Evolutionary conservation across 768 basidiomycete genomes (phyloP).

Genomic region (Trametes cinnabarina): DNA sequence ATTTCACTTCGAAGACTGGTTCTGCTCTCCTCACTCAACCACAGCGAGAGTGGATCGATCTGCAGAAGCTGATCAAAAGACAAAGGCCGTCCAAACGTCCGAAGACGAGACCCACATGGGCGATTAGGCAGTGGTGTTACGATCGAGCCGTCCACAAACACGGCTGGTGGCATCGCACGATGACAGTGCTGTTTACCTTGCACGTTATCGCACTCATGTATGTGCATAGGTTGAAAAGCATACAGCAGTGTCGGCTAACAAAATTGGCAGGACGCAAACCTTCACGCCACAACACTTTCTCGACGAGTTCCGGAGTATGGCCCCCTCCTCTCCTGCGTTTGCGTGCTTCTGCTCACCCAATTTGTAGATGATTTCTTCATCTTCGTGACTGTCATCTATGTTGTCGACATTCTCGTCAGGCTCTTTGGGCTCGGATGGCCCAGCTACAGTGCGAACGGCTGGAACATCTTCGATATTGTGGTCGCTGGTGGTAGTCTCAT

Average conservation of each 20-base stretch:
- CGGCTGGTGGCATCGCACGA: constrained; percentile 84
- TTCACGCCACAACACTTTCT: constrained; percentile 51
- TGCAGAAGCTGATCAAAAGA: constrained; percentile 83
- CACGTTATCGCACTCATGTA: constrained; percentile 86
- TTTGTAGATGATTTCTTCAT: constrained; percentile 76
- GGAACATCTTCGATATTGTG: constrained; percentile 89
- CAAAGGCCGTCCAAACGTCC: constrained; percentile 87
- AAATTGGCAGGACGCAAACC: constrained; percentile 71
- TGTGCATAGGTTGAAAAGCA: constrained; percentile 27
- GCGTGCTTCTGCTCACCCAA: neutral
- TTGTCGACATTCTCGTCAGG: constrained; percentile 75
- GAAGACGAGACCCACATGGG: constrained; percentile 49
- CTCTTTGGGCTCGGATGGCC: constrained; percentile 79
- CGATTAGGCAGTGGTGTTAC: constrained; percentile 81
- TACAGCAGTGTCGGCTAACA: neutral
- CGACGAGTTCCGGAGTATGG: constrained; percentile 62
- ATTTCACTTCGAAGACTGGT: constrained; percentile 86
- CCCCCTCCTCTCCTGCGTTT: neutral
- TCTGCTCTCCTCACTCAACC: constrained; percentile 81
- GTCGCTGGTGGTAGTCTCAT: constrained; percentile 79
- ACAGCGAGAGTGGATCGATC: constrained; percentile 92
- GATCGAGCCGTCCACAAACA: constrained; percentile 89
- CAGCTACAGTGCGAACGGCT: constrained; percentile 86
- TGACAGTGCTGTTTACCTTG: constrained; percentile 75
- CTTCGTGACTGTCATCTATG: constrained; percentile 65